Evolutionary conservation across 2,329 filamentous ascomycete genomes (phyloP), one percentile per base, ranked within the genome.

Genomic region (Lasiodiplodia theobromae): DNA sequence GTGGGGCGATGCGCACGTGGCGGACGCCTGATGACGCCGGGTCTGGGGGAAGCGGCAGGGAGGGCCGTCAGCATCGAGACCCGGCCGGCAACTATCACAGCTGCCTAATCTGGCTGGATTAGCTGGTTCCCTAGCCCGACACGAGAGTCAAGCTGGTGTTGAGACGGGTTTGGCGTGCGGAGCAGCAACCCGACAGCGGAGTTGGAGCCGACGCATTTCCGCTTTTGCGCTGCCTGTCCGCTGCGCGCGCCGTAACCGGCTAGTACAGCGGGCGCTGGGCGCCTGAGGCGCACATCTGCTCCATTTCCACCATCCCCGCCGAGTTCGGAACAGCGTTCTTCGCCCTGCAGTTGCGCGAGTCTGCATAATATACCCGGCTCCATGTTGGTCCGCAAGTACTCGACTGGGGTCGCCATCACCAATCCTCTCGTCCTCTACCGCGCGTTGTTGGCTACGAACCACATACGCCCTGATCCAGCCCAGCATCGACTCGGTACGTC

Each of bases 391-490:
- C 66, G 66, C 56, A 68, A 49, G 37, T 68, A 68, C 69, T 68
- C 69, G 49, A 79, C 77, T 21, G 78, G 80, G 63, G 76, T 86
- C 65, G 77, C 83, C 28, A 85, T 86, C 73, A 86, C 84, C 51
- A 93, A 94, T 75, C 92, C 92, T 3, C 82, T 94, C 70, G 87
- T 94, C 70, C 89, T 93, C 71, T 95, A 95, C 78, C 87, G 91
- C 69, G 86, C 91, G 25, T 82, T 94, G 16, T 78, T 95, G 44
- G 87, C 89, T 7, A 90, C 89, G 4, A 88, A 89, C 62, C 79
- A 86, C 57, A 91, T 91, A 76, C 82, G 85, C 57, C 89, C 91
- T 10, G 92, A 95, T 78, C 87, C 87, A 5, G 86, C 90, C 25
- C 91, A 93, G 76, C 89, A 93, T 77, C 86, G 91, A 23, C 83